A percentile compares a stretch with the other conserved stretches of the same genome.
Evolutionary conservation across 2,329 filamentous ascomycete genomes (phyloP).

Genomic region (Botrytis medusae): DNA sequence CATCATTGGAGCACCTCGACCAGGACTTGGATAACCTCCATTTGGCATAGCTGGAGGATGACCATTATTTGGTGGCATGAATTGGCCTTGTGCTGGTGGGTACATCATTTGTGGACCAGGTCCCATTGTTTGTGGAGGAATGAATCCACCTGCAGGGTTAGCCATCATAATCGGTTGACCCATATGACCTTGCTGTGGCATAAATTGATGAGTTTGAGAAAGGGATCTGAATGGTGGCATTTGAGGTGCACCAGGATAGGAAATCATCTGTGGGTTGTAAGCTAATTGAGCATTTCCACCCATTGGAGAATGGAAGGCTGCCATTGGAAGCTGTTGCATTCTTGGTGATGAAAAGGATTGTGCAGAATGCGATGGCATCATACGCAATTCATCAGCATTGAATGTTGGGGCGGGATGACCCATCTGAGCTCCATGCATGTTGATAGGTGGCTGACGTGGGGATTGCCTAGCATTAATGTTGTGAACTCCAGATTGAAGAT

Average conservation of each 20-base stretch:
- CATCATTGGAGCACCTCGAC: slow-evolving; percentile 84
- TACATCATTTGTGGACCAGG: slow-evolving; percentile 82
- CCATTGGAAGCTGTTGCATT: slow-evolving; percentile 67
- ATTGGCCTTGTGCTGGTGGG: slow-evolving; percentile 63
- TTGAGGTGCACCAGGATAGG: slow-evolving; percentile 66
- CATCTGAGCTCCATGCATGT: slow-evolving; percentile 73
- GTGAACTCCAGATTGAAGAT: slow-evolving; percentile 73
- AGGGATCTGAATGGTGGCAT: slow-evolving; percentile 71
- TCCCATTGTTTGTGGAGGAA: slow-evolving; percentile 71
- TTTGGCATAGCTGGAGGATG: slow-evolving; percentile 60
- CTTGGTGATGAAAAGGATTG: slow-evolving; percentile 86
- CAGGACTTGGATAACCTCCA: slow-evolving; percentile 85
- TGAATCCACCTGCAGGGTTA: slow-evolving; percentile 66
- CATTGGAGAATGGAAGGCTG: slow-evolving; percentile 68
- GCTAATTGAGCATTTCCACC: slow-evolving; percentile 65
- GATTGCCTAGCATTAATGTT: slow-evolving; percentile 67
- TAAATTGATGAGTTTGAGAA: slow-evolving; percentile 71
- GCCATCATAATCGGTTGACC: slow-evolving; percentile 78
- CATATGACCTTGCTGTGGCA: slow-evolving; percentile 71
- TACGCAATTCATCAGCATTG: slow-evolving; percentile 76
- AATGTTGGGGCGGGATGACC: slow-evolving; percentile 64
- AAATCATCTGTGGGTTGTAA: slow-evolving; percentile 71
- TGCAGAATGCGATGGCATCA: slow-evolving; percentile 81
- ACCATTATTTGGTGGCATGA: slow-evolving; percentile 58
- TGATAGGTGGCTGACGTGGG: slow-evolving; percentile 75